A percentile compares a stretch with the other conserved stretches of the same genome.
phyloP scores from a whole-genome alignment of 1,284 basidiomycete species.

The Athelia sp. region DNA sequence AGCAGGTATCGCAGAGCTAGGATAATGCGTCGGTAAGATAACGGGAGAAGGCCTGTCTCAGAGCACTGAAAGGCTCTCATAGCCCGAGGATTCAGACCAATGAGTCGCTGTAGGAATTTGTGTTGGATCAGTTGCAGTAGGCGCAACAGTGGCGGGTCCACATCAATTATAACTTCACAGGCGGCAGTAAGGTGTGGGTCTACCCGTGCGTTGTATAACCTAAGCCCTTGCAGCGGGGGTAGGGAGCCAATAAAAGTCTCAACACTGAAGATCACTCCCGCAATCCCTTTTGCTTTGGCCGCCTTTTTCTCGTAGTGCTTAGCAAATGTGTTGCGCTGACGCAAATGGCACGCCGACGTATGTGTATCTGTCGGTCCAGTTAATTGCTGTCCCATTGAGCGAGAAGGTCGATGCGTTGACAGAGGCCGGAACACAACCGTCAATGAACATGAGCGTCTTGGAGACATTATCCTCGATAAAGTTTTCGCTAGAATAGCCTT shows the following conservation, averaged over 20 bases:
- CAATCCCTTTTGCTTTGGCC: background rate
- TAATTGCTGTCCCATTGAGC: too few species aligned
- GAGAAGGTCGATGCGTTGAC: too few species aligned
- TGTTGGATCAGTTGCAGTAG: constrained; percentile 2
- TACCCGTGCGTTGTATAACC: constrained; percentile 5
- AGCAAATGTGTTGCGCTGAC: too few species aligned
- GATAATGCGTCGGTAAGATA: background rate
- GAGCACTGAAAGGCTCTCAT: background rate
- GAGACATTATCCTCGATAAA: too few species aligned
- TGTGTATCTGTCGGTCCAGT: too few species aligned
- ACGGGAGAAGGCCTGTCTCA: background rate
- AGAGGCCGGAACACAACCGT: too few species aligned
- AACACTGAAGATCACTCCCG: background rate
- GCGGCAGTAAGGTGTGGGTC: constrained; percentile 5
- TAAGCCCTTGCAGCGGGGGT: background rate
- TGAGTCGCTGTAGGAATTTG: background rate
- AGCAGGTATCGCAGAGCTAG: background rate
- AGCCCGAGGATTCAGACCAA: background rate
- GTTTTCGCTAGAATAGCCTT: too few species aligned
- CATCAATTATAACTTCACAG: constrained; percentile 4
- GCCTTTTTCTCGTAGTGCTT: constrained; percentile 6
- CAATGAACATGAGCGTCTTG: too few species aligned
- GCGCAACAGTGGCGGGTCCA: background rate
- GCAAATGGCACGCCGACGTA: constrained; percentile 1
- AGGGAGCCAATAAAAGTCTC: constrained; percentile 1